Evolutionary conservation across 331 rosid species (phyloP).

Genomic region (Erythrophleum ivorense): DNA sequence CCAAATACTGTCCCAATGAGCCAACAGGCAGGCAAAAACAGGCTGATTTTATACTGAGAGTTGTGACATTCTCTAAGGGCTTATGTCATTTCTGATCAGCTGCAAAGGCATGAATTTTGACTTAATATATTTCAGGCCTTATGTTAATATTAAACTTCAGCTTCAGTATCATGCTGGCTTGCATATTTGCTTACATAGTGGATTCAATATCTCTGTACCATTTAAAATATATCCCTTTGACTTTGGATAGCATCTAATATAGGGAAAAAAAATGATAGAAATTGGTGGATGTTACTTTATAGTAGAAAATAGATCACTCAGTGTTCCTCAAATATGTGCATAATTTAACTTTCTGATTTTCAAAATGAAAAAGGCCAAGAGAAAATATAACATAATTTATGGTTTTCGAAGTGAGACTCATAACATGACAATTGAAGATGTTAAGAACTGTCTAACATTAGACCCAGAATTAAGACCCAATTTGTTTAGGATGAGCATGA

Average conservation of each 20-base stretch:
- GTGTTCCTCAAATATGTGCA: background rate
- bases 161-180: background rate
- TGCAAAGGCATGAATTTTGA: background rate
- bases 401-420: background rate
- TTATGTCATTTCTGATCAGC: background rate
- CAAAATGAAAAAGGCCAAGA: background rate
- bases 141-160: background rate
- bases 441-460: background rate
- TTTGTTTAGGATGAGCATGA: background rate
- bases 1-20: background rate
- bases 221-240: background rate
- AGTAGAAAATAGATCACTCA: background rate
- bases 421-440: background rate
- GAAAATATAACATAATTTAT: background rate
- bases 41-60: background rate
- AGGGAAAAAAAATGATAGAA: background rate
- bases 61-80: background rate
- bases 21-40: background rate
- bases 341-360: background rate
- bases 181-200: background rate
- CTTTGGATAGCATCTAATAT: background rate
- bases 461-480: background rate
- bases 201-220: background rate
- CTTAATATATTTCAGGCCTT: background rate
- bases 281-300: background rate